phyloP scores from a whole-genome alignment of 768 basidiomycete species.

The Astraeus odoratus region DNA sequence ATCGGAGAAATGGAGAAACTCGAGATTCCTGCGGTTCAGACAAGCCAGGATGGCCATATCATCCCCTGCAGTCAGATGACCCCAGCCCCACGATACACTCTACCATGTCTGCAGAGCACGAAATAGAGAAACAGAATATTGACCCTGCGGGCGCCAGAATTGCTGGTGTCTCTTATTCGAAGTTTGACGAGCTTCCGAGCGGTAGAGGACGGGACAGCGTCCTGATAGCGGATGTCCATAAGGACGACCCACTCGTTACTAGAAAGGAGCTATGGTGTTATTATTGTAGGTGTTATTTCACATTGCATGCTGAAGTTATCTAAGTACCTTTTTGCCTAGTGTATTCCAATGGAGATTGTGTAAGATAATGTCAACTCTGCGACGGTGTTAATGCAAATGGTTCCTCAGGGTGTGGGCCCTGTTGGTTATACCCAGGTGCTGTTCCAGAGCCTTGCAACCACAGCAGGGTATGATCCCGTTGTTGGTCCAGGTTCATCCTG shows the following conservation, averaged over 20 bases:
- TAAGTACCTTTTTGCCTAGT: constrained; percentile 33
- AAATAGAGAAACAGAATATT: not conserved
- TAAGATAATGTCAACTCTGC: constrained; percentile 21
- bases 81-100: not conserved
- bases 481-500: constrained; percentile 69
- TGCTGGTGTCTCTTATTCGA: too few species aligned
- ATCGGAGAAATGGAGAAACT: too few species aligned
- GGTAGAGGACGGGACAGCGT: constrained; percentile 12
- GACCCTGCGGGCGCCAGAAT: too few species aligned
- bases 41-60: too few species aligned
- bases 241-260: constrained; percentile 64
- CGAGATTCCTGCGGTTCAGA: too few species aligned
- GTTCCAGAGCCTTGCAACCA: constrained; percentile 65
- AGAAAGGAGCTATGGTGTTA: constrained; percentile 75
- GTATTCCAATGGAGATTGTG: constrained; percentile 79
- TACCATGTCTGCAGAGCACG: not conserved
- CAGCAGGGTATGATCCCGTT: constrained; percentile 69
- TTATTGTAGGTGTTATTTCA: constrained; percentile 44
- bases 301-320: not conserved
- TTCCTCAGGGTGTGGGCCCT: constrained; percentile 58
- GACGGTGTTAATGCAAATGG: not conserved
- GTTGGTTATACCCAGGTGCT: constrained; percentile 61
- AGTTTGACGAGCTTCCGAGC: too few species aligned
- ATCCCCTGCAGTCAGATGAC: not conserved
- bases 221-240: constrained; percentile 35